Percentiles rank a stretch among this genome's conserved stretches.
Evolutionary conservation across 257 asterid species (phyloP).

Genomic region (Eustoma russellianum): DNA sequence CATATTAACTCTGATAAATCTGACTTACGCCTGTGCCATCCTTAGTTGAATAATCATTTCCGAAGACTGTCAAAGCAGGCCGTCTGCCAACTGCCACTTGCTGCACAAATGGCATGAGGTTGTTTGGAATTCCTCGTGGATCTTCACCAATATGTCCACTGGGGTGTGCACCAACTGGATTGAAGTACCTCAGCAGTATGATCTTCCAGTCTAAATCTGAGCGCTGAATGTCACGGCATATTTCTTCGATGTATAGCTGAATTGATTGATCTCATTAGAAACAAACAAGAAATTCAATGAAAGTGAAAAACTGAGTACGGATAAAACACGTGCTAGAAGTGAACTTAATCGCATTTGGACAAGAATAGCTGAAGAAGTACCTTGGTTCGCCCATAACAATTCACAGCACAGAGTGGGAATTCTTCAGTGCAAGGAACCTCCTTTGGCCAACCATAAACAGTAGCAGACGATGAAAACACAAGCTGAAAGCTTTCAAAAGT

Average conservation of each 20-base stretch:
- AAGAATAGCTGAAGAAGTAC: constrained; percentile 20
- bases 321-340: too few species aligned
- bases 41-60: constrained; percentile 69
- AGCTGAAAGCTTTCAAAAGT: constrained; percentile 43
- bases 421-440: constrained; percentile 91
- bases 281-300: background rate
- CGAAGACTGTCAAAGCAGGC: constrained; percentile 70
- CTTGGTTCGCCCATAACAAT: constrained; percentile 97
- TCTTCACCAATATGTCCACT: constrained; percentile 95
- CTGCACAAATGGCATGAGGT: constrained; percentile 95
- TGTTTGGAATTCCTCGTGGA: constrained; percentile 89
- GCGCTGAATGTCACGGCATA: constrained; percentile 62
- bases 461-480: constrained; percentile 97
- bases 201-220: constrained; percentile 88
- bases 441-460: constrained; percentile 94
- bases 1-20: background rate
- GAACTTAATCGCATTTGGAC: background rate
- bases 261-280: constrained; percentile 13
- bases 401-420: constrained; percentile 58
- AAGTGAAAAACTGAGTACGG: background rate
- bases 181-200: constrained; percentile 86
- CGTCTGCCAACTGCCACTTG: constrained; percentile 98
- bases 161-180: constrained; percentile 96
- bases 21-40: constrained; percentile 92
- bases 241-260: constrained; percentile 95